A percentile compares a stretch with the other conserved stretches of the same genome.
These are phyloP conservation scores for Lachancea mirantina DNA, from an alignment of 805 yeast genomes.

Conservation along the genomic window DNA sequence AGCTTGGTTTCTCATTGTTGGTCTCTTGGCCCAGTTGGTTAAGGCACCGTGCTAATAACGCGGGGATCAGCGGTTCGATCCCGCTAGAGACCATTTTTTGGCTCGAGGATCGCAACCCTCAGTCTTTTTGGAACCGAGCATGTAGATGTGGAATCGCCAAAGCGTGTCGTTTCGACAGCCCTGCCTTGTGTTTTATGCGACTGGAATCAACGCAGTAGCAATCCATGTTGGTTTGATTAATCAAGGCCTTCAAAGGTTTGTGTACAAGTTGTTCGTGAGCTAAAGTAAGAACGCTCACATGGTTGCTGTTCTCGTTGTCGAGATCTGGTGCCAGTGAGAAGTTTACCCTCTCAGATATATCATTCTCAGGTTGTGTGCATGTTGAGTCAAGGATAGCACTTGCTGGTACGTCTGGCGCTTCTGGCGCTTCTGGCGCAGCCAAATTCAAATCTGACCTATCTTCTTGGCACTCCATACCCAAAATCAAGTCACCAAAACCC, in stretches of 20 bases:
- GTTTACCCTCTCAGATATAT: too few species aligned
- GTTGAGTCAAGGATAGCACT: too few species aligned
- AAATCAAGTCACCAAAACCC: too few species aligned
- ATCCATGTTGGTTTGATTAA: slow-evolving; percentile 19
- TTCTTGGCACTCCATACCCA: too few species aligned
- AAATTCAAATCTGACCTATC: too few species aligned
- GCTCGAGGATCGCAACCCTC: neutral
- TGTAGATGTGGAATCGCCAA: slow-evolving; percentile 7
- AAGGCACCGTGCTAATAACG: slow-evolving; percentile 21
- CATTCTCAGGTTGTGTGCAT: neutral
- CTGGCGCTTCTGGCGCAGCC: too few species aligned
- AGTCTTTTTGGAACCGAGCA: neutral
- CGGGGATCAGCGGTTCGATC: slow-evolving; percentile 21
- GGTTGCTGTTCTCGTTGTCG: too few species aligned
- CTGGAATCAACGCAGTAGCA: slow-evolving; percentile 22
- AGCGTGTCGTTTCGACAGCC: slow-evolving; percentile 16
- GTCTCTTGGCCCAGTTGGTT: slow-evolving; percentile 20
- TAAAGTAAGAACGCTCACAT: too few species aligned
- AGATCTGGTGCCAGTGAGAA: too few species aligned
- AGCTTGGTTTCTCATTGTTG: neutral
- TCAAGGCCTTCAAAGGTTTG: slow-evolving; percentile 23
- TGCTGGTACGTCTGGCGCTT: too few species aligned
- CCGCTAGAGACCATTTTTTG: slow-evolving; percentile 16
- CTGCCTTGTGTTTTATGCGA: slow-evolving; percentile 21
- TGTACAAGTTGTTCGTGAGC: too few species aligned